These are phyloP conservation scores for Kuraishia capsulata DNA, from an alignment of 805 yeast species.

Conservation along the genomic window DNA sequence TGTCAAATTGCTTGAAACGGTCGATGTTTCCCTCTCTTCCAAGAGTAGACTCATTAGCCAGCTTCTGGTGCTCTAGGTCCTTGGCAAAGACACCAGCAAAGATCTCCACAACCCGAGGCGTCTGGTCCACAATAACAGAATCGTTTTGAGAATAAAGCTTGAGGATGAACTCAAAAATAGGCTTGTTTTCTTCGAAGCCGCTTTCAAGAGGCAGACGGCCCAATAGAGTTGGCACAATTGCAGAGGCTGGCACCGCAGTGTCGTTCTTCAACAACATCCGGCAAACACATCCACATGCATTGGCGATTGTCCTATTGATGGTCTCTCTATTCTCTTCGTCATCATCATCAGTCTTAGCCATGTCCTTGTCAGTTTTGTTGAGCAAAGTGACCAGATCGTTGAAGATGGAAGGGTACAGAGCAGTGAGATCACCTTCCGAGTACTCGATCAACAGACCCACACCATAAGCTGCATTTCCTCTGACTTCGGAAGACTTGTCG, in stretches of 20 bases:
- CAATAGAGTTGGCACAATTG: conserved; percentile 65
- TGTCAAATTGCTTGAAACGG: conserved; percentile 69
- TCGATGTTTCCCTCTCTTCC: conserved; percentile 83
- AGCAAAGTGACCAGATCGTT: conserved; percentile 61
- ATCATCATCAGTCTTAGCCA: conserved; percentile 47
- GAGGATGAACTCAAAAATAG: conserved; percentile 73
- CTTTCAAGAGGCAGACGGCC: conserved; percentile 77
- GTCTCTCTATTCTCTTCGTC: conserved; percentile 76
- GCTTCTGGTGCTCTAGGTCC: conserved; percentile 64
- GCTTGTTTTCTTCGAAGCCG: conserved; percentile 88
- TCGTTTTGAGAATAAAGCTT: conserved; percentile 60
- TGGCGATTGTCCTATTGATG: conserved; percentile 78
- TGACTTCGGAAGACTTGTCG: conserved; percentile 77
- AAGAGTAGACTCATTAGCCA: conserved; percentile 64
- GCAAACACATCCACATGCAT: conserved; percentile 96
- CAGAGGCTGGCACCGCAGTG: conserved; percentile 65
- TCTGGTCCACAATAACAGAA: conserved; percentile 41
- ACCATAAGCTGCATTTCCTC: conserved; percentile 95
- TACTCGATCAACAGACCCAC: conserved; percentile 65
- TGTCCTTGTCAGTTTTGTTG: conserved; percentile 69
- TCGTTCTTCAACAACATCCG: conserved; percentile 75
- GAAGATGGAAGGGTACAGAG: conserved; percentile 58
- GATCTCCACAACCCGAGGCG: conserved; percentile 55
- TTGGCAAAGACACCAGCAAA: conserved; percentile 65
- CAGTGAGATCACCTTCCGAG: conserved; percentile 31